Evolutionary conservation across 2,329 filamentous ascomycete species (phyloP).

Genomic region (Fusarium chlamydosporum): DNA sequence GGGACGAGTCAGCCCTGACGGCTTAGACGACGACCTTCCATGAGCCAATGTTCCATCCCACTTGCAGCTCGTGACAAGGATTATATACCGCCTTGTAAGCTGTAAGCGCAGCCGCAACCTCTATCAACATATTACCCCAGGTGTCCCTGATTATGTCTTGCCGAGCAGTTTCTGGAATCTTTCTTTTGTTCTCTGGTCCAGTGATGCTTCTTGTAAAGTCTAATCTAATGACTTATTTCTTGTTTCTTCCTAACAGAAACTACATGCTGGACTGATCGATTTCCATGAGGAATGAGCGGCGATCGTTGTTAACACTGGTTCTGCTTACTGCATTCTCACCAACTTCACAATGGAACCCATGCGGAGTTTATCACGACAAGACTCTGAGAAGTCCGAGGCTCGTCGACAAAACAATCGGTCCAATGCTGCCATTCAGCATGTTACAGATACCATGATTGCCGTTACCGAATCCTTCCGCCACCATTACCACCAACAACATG

Average conservation of each 20-base stretch:
- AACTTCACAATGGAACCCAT: constrained; percentile 44
- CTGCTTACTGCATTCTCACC: constrained; percentile 33
- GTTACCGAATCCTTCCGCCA: constrained; percentile 49
- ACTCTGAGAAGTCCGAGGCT: constrained; percentile 46
- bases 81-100: constrained; percentile 22
- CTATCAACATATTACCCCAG: constrained; percentile 20
- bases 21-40: constrained; percentile 23
- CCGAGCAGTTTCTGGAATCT: constrained; percentile 7
- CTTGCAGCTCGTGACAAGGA: constrained; percentile 15
- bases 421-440: constrained; percentile 42
- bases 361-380: constrained; percentile 32
- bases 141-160: constrained; percentile 16
- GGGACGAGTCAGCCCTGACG: constrained; percentile 38
- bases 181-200: constrained; percentile 24
- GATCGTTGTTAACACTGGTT: constrained; percentile 24
- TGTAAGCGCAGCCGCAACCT: constrained; percentile 29
- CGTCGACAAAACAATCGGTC: constrained; percentile 34
- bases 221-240: constrained; percentile 3
- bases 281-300: constrained; percentile 25
- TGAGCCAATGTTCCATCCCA: constrained; percentile 15
- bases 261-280: not conserved
- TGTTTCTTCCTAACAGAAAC: not conserved
- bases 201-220: constrained; percentile 4
- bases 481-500: constrained; percentile 42
- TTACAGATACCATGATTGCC: constrained; percentile 47